Conservation (phyloP, 352 stramenopile genomes). For the Pythium guiyangense region DNA sequence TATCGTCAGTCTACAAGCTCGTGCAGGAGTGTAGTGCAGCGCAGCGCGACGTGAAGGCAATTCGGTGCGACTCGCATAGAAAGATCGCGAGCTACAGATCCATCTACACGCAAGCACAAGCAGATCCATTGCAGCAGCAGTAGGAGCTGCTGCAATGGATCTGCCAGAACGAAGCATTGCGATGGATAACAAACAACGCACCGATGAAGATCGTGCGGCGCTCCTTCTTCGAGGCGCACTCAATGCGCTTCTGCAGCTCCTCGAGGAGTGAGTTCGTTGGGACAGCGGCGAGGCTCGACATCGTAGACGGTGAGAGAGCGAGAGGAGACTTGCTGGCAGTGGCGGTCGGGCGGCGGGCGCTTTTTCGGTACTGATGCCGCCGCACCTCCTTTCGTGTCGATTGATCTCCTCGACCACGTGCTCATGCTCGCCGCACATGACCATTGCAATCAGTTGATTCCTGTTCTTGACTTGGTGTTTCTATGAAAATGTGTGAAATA, state of each 20-base stretch:
- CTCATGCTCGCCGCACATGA: too few species aligned
- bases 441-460: too few species aligned
- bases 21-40: too few species aligned
- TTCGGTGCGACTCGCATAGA: not conserved
- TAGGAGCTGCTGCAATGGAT: too few species aligned
- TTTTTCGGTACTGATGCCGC: slow-evolving; percentile 14
- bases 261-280: slow-evolving; percentile 84
- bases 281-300: slow-evolving; percentile 58
- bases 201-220: slow-evolving; percentile 94
- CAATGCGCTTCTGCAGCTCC: slow-evolving; percentile 90
- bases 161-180: too few species aligned
- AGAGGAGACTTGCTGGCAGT: not conserved
- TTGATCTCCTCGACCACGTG: not conserved
- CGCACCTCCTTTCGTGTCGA: not conserved
- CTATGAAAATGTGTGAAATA: too few species aligned
- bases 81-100: slow-evolving; percentile 1
- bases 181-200: too few species aligned
- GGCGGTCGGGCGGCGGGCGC: slow-evolving; percentile 4
- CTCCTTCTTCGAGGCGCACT: slow-evolving; percentile 91
- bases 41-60: too few species aligned
- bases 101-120: too few species aligned
- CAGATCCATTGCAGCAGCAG: too few species aligned
- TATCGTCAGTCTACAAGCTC: too few species aligned
- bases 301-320: slow-evolving; percentile 28
- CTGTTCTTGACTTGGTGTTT: too few species aligned